Percentiles rank a stretch among this genome's conserved stretches.
phyloP scores from a whole-genome alignment of 2,329 filamentous ascomycete species.

The Delphinella strobiligena region DNA sequence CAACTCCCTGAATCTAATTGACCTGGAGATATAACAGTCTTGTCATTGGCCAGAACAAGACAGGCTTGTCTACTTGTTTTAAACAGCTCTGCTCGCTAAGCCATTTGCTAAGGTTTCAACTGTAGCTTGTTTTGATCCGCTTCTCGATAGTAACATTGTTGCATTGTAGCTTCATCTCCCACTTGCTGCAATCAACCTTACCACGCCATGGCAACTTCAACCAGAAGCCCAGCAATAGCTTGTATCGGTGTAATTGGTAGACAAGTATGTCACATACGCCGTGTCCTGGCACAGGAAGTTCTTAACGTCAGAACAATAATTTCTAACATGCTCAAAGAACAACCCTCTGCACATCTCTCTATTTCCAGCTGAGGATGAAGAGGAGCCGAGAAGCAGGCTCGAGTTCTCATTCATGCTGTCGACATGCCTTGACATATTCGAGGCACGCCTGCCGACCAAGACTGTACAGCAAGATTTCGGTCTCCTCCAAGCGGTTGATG shows the following conservation, averaged over 20 bases:
- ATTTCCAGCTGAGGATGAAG: slow-evolving; percentile 52
- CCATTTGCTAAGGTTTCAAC: no score
- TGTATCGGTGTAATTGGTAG: slow-evolving; percentile 91
- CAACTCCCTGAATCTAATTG: background rate
- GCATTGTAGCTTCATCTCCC: no score
- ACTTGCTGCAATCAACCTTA: no score
- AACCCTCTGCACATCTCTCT: slow-evolving; percentile 89
- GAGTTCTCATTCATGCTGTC: slow-evolving; percentile 89
- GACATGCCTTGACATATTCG: slow-evolving; percentile 86
- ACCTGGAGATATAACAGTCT: no score
- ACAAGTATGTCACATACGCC: slow-evolving; percentile 64
- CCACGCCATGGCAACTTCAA: slow-evolving; percentile 18
- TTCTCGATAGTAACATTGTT: no score
- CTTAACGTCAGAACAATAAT: background rate
- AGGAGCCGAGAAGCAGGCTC: slow-evolving; percentile 59
- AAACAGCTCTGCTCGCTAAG: no score
- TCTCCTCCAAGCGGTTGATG: slow-evolving; percentile 84
- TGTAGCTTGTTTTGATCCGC: no score
- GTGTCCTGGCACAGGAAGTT: no score
- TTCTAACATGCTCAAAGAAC: slow-evolving; percentile 47
- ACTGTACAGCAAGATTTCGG: slow-evolving; percentile 74
- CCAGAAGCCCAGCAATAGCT: slow-evolving; percentile 61
- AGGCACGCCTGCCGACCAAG: slow-evolving; percentile 65
- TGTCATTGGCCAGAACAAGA: background rate
- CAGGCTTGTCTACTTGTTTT: no score